These are phyloP conservation scores for Echria macrotheca DNA, from an alignment of 495 filamentous ascomycete species.

Conservation along the genomic window DNA sequence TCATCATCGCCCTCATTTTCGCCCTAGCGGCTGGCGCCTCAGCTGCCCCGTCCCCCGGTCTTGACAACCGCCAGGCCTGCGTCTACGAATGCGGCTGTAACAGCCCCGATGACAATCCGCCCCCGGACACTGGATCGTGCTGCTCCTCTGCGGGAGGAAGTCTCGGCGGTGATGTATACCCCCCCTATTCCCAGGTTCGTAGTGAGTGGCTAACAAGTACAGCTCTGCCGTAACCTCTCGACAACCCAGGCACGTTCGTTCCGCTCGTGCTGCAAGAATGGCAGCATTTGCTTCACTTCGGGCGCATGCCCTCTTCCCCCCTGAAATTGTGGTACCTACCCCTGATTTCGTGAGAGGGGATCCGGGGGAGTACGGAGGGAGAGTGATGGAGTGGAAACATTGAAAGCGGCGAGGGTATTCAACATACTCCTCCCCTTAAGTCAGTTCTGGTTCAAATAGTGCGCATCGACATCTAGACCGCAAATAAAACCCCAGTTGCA, in stretches of 20 bases:
- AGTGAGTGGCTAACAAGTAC: neutral
- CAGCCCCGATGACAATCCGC: neutral
- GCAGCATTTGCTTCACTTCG: constrained; percentile 1
- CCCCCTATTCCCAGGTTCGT: neutral
- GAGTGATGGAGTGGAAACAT: neutral
- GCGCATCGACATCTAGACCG: no score
- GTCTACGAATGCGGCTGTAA: neutral
- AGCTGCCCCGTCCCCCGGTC: neutral
- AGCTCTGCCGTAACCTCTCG: neutral
- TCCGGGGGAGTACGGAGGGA: neutral
- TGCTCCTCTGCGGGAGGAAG: neutral
- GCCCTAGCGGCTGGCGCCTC: neutral
- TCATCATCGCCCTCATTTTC: neutral
- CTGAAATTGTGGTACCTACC: no score
- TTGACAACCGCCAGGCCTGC: neutral
- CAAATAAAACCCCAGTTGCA: no score
- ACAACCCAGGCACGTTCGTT: neutral
- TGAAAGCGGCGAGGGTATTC: no score
- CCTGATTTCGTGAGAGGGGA: no score
- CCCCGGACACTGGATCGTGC: neutral
- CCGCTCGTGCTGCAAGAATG: neutral
- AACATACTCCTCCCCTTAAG: no score
- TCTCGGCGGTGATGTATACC: neutral
- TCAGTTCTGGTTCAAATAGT: no score
- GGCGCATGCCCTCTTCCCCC: neutral